phyloP scores from a whole-genome alignment of 768 basidiomycete genomes.

The Pleurotus giganteus region DNA sequence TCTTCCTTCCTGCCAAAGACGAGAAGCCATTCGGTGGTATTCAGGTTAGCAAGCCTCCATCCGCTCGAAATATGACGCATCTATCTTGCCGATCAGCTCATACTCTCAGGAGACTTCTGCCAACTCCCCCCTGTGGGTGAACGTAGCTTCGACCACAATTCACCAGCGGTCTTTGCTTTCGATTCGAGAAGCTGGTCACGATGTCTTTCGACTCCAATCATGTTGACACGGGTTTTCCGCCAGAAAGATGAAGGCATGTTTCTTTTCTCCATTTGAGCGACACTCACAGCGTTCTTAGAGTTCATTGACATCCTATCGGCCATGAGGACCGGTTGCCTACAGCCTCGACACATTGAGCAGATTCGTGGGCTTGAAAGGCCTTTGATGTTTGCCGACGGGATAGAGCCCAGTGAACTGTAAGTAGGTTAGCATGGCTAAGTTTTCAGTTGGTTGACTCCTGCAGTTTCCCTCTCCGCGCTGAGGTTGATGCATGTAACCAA shows the following conservation, averaged over 20 bases:
- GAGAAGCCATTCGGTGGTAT: constrained; percentile 63
- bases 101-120: constrained; percentile 79
- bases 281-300: constrained; percentile 32
- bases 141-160: constrained; percentile 30
- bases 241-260: neutral
- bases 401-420: constrained; percentile 83
- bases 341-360: constrained; percentile 46
- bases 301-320: constrained; percentile 87
- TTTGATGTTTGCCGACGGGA: constrained; percentile 62
- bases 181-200: constrained; percentile 59
- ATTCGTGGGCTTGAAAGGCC: constrained; percentile 58
- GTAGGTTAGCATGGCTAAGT: neutral
- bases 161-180: constrained; percentile 61
- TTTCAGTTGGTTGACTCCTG: neutral
- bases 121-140: constrained; percentile 73
- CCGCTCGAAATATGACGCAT: no score
- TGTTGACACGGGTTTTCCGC: constrained; percentile 44
- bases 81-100: constrained; percentile 41
- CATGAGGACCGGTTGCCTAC: constrained; percentile 75
- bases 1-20: neutral
- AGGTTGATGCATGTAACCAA: constrained; percentile 78
- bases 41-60: constrained; percentile 53
- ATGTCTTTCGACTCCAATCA: constrained; percentile 45
- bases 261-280: neutral
- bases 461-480: constrained; percentile 74